Base-by-base conservation (phyloP, 305 asterid genomes). In the Fraxinus baroniana region DNA sequence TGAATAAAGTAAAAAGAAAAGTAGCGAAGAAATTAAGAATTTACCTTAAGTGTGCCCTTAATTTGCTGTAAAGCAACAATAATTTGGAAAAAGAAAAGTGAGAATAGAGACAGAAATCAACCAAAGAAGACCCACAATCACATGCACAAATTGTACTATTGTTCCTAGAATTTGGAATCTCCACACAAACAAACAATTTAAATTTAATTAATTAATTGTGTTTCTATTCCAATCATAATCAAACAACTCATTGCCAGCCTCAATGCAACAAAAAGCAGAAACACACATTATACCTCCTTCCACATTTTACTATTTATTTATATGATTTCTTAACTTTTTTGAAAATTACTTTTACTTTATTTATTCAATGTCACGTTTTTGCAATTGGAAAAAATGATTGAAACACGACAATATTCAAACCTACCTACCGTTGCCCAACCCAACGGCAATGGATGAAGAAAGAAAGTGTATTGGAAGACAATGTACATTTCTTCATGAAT, bases 31-130 rank as follows among this genome's bases (percentile, higher is more conserved):
- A 66, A 10, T 66, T 66, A 12, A 26, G 18, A 30, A 10, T 66
- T 66, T 24, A 64, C 15, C 73, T 64, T 66, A 66, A 71, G 44
- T 4, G 39, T 17, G 9, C 15, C 46, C 76, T 71, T 33, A 72
- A 72, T 72, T 71, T 13, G 76, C 46, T 71, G 44, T 71, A 71
- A 71, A 71, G 76, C 44, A 71, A 71, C 76, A 32, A 71, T 71
- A 33, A 7, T 30, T 17, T 71, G 46, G 46, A 32, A 71, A 71
- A 71, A 71, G 76, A 71, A 71, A 33, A 71, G 46, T 71, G 26
- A 71, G 17, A 71, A 71, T 71, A 71, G 46, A 33, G 76, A 71
- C 76, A 71, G 46, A 71, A 71, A 71, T 71, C 76, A 71, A 71
- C 76, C 41, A 33, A 71, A 71, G 46, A 71, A 71, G 76, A 71